Base-by-base conservation (phyloP, 2,329 filamentous ascomycete genomes). In the Aspergillus tanneri region DNA sequence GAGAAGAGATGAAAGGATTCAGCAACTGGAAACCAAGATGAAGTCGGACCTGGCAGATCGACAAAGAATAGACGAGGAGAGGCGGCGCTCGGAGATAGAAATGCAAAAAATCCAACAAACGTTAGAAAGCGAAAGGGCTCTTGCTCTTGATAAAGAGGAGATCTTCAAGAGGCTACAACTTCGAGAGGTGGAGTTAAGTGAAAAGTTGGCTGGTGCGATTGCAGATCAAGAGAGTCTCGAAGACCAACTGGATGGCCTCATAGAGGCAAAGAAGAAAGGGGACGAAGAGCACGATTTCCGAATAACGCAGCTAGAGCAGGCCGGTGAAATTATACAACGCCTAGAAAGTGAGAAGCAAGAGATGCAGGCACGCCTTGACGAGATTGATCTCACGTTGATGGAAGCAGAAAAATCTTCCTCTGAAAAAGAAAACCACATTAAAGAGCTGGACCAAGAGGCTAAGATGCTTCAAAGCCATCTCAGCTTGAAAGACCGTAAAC, bases 81-180 rank as follows among this genome's bases (percentile, higher is more conserved):
- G 91, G 24, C 82, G 93, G 34, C 87, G 90, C 52, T 88, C 89
- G 2, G 88, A 97, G 58, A 78, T 85, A 11, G 93, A 99, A 62
- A 86, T 96, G 62, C 82, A 91, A 57, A 85, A 88, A 24, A 88
- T 97, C 38, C 91, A 96, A 66, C 90, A 97, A 61, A 95, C 89
- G 0, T 78, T 99, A 2, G 95, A 99, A 68, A 96, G 91, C 57
- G 95, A 99, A 70, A 84, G 93, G 41, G 89, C 92, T n/a, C 78
- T 99, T 34, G 93, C 93, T 1, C 76, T 99, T 4, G 93, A 99
- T 71, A 99, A 99, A 67, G 95, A 99, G 66, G 93, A 99, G 63
- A 99, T 99, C 51, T 99, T 97, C 77, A 95, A 92, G 66, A 84
- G 95, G n/a, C 77, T 99, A 18, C 93, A 96, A 65, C 76, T 86